Percentiles rank a stretch among this genome's conserved stretches.
These are phyloP conservation scores for Stromatinia cepivora DNA, from an alignment of 2,329 filamentous ascomycete species.

Conservation along the genomic window DNA sequence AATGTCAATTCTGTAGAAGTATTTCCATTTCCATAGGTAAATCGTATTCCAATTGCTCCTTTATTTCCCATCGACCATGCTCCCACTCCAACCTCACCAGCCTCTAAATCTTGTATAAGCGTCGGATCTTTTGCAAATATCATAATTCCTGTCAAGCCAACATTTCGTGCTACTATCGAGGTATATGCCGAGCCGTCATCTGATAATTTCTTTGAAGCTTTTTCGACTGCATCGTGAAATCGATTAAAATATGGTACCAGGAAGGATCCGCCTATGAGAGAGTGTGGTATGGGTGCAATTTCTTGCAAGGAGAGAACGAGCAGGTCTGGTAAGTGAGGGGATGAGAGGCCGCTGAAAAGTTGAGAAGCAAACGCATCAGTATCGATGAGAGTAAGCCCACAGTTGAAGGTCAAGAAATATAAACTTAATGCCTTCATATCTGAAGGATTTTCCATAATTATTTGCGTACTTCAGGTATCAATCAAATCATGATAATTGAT, in stretches of 20 bases:
- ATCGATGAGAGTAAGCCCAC: constrained; percentile 70
- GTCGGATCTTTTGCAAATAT: constrained; percentile 71
- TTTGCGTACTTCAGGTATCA: not conserved
- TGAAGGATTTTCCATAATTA: not conserved
- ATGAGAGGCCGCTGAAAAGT: constrained; percentile 60
- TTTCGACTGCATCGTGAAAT: constrained; percentile 69
- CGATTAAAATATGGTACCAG: constrained; percentile 73
- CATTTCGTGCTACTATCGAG: constrained; percentile 68
- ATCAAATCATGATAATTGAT: not conserved
- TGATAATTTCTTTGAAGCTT: constrained; percentile 53
- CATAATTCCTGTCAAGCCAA: constrained; percentile 88
- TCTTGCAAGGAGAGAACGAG: constrained; percentile 78
- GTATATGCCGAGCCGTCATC: constrained; percentile 54
- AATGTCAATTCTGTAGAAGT: constrained; percentile 71
- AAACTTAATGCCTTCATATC: constrained; percentile 53
- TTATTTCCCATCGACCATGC: constrained; percentile 92
- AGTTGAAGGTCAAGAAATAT: constrained; percentile 88
- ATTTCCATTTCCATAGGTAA: constrained; percentile 54
- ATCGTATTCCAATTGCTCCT: constrained; percentile 78
- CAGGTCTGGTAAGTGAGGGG: constrained; percentile 61
- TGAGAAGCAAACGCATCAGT: constrained; percentile 69
- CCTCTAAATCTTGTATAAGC: constrained; percentile 65
- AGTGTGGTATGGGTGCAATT: constrained; percentile 77
- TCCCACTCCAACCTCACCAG: constrained; percentile 83
- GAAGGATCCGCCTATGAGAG: constrained; percentile 82